Evolutionary conservation across 176 grass and related monocot species (phyloP).

Genomic region (Eleusine coracana): DNA sequence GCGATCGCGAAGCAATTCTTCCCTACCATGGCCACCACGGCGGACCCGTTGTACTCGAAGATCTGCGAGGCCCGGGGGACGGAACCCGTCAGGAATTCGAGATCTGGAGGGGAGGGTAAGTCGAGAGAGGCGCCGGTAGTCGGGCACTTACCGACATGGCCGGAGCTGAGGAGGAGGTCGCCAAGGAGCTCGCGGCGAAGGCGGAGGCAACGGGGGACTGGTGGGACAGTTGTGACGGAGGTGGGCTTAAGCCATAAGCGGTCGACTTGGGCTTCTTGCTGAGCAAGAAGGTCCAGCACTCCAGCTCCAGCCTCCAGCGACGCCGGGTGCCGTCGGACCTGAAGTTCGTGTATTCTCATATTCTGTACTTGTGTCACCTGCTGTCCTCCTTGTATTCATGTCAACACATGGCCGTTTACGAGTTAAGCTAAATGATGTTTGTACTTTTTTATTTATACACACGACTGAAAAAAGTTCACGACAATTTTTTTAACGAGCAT

Average conservation of each 20-base stretch:
- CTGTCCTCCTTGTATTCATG: no score
- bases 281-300: constrained; percentile 44
- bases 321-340: neutral
- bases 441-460: no score
- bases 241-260: constrained; percentile 24
- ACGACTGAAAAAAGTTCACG: no score
- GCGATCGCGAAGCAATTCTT: constrained; percentile 99
- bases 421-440: no score
- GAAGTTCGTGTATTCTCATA: no score
- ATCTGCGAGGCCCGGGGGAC: constrained; percentile 38
- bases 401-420: no score
- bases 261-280: constrained; percentile 46
- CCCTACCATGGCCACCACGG: constrained; percentile 96
- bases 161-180: constrained; percentile 24
- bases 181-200: neutral
- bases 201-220: neutral
- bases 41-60: constrained; percentile 98
- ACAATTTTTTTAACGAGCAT: no score
- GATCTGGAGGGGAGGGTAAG: neutral
- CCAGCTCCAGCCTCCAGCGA: constrained; percentile 10
- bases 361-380: no score
- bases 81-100: neutral
- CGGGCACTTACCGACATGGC: constrained; percentile 53
- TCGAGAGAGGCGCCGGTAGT: rapidly evolving
- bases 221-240: neutral